Conservation (phyloP, 805 yeast species). For the Wickerhamomyces chambardii region DNA sequence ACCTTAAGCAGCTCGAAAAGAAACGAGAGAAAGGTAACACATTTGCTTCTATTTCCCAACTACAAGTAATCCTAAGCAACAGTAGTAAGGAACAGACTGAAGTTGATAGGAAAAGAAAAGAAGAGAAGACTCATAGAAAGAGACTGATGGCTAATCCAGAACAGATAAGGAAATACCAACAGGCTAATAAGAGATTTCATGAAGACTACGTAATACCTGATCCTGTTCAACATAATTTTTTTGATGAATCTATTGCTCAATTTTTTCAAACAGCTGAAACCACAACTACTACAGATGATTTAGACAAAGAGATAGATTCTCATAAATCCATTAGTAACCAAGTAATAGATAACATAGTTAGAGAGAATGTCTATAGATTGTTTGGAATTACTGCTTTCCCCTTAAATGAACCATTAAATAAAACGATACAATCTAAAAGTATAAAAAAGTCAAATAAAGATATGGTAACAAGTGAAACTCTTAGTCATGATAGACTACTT, state of each 20-base stretch:
- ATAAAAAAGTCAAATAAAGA: too few species aligned
- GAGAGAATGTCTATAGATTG: conserved; percentile 26
- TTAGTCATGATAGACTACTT: conserved; percentile 15
- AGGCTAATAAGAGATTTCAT: conserved; percentile 1
- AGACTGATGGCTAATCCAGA: background rate
- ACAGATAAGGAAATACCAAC: background rate
- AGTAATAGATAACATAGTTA: too few species aligned
- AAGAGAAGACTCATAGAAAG: background rate
- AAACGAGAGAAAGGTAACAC: conserved; percentile 10
- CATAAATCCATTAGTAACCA: too few species aligned
- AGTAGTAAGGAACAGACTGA: too few species aligned
- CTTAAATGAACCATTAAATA: conserved; percentile 24
- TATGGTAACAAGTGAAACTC: background rate
- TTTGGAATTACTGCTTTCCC: conserved; percentile 32
- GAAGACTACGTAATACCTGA: conserved; percentile 12
- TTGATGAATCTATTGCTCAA: conserved; percentile 15
- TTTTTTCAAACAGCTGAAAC: conserved; percentile 5
- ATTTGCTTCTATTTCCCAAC: conserved; percentile 20
- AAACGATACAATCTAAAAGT: conserved; percentile 2
- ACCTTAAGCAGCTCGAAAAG: conserved; percentile 17
- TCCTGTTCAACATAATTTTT: conserved; percentile 17
- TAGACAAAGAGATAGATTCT: too few species aligned
- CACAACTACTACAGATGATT: too few species aligned
- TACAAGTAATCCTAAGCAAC: conserved; percentile 3
- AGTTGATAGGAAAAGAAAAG: too few species aligned